Conservation (phyloP, 768 basidiomycete genomes). For the Kwoniella shandongensis region DNA sequence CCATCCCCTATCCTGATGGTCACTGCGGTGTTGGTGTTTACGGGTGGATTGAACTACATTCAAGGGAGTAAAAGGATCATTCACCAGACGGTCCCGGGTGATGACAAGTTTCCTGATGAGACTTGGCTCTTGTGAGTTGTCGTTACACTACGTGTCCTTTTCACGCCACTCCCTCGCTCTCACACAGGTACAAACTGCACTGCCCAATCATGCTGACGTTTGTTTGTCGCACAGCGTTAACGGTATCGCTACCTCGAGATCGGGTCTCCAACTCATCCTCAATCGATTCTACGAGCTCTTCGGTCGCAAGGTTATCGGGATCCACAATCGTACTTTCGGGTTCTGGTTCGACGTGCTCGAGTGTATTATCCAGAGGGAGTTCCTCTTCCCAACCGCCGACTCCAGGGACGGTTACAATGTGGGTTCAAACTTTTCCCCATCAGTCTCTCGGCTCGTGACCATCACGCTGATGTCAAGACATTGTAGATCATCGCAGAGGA, state of each 20-base stretch:
- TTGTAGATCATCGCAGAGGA: constrained; percentile 17
- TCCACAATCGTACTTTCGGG: constrained; percentile 42
- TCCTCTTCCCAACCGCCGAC: constrained; percentile 26
- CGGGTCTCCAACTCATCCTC: constrained; percentile 34
- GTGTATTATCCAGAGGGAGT: constrained; percentile 42
- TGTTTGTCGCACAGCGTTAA: constrained; percentile 28
- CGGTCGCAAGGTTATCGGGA: constrained; percentile 31
- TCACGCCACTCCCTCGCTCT: background rate
- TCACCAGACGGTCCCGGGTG: constrained; percentile 8
- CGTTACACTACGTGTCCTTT: background rate
- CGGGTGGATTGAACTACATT: background rate
- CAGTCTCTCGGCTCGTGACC: no score
- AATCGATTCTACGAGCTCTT: constrained; percentile 27
- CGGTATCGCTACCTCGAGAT: constrained; percentile 33
- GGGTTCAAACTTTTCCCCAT: constrained; percentile 3
- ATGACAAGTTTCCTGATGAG: constrained; percentile 22
- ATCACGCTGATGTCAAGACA: no score
- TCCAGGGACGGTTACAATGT: constrained; percentile 31
- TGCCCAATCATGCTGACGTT: background rate
- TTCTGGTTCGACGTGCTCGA: constrained; percentile 45
- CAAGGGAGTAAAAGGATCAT: constrained; percentile 6
- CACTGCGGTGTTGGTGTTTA: background rate
- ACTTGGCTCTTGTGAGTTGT: constrained; percentile 39
- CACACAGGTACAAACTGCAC: background rate
- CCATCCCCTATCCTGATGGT: background rate